Conservation (phyloP, 176 grass and related monocot genomes). For the Carex parvula region DNA sequence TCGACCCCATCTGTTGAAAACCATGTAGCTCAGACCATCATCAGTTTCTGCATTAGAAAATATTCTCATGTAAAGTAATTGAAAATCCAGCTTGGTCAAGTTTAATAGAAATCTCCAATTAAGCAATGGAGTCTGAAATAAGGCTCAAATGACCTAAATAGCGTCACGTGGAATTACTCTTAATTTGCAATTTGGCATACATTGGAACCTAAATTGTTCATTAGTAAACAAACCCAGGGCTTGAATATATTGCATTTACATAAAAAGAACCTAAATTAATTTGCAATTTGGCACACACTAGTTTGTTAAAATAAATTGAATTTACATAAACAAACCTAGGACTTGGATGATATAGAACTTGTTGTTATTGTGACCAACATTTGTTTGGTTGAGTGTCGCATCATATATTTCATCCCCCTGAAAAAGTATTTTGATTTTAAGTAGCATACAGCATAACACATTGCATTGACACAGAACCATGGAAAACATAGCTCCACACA, state of each 20-base stretch:
- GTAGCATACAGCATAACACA: conserved; percentile 18
- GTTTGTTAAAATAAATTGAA: conserved; percentile 13
- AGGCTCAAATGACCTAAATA: background rate
- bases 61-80: conserved; percentile 1
- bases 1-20: conserved; percentile 97
- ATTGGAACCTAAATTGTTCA: background rate
- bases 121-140: background rate
- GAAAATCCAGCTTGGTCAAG: background rate
- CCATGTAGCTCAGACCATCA: conserved; percentile 62
- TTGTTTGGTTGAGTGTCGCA: conserved; percentile 91
- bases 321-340: conserved; percentile 63
- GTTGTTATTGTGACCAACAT: conserved; percentile 84
- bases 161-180: background rate
- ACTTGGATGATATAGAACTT: conserved; percentile 90
- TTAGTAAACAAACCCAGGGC: background rate
- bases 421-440: conserved; percentile 26
- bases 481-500: background rate
- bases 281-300: background rate
- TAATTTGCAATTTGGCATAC: conserved; percentile 5
- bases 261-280: conserved; percentile 10
- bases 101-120: background rate
- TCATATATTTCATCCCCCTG: conserved; percentile 90
- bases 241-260: conserved; percentile 24
- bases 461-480: background rate
- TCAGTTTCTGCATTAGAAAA: conserved; percentile 69